Evolutionary conservation across 768 basidiomycete genomes (phyloP), one percentile per base, ranked within the genome.

Genomic region (Pleurotus citrinopileatus): DNA sequence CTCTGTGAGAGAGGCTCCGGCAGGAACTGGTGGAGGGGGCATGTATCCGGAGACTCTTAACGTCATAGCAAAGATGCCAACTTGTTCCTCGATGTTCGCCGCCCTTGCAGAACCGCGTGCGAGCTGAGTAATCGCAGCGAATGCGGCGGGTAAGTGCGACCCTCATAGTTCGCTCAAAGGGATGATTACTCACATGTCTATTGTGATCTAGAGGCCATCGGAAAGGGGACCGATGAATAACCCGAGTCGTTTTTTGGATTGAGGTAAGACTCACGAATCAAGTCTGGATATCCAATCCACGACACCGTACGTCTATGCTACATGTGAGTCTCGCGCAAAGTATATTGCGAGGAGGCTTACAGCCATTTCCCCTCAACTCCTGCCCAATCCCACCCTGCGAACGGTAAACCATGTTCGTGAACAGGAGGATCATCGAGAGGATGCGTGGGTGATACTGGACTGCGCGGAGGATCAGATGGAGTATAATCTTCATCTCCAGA

Each of bases 361-460:
- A 73, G 72, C 80, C 81, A 84, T 45, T 73, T 67, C 15, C 82
- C 82, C 38, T 70, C 63, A 2, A 75, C 78, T 6, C 79, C 82
- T 1, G 81, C 82, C 82, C 83, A 84, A 59, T 83, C 81, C 80
- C 79, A 82, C 3, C 81, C 81, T 3, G n/a, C n/a, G n/a, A n/a
- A n/a, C 62, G 60, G 4, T 63, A 58, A 20, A 57, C 60, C 26
- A 61, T 29, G 42, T 4, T 50, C 57, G 1, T 58, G 59, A 10
- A 44, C 60, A 37, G 62, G 62, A 8, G 59, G 60, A 32, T 66
- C 68, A 12, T 65, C 59, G 22, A 59, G 62, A 17, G 42, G 42
- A 27, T 42, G 28, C 45, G 34, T 20, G 12, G 38, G 17, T 40
- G 38, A 40, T 47, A n/a, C 45, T 4, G 27, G 25, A 8, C 8